Conservation (phyloP, 345 rosid genomes). For the Populus ilicifolia region DNA sequence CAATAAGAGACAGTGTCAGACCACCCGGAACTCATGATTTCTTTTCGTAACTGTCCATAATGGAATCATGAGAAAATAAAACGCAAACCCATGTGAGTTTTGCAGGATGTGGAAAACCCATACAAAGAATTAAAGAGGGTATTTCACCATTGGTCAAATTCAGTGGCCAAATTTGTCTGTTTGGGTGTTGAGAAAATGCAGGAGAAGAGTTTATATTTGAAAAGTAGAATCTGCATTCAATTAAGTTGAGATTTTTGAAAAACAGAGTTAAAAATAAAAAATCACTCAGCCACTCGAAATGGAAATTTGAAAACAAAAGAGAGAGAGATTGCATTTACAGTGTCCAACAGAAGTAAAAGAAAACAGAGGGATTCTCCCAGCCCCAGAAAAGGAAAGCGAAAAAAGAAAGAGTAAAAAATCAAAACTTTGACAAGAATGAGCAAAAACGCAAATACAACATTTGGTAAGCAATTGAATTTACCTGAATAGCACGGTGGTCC, state of each 20-base stretch:
- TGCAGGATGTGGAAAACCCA: not conserved
- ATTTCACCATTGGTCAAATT: not conserved
- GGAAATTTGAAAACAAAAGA: not conserved
- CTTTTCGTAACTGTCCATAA: not conserved
- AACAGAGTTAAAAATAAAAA: not conserved
- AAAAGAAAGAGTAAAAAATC: not conserved
- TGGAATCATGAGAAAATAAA: not conserved
- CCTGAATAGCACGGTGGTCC: slow-evolving; percentile 59
- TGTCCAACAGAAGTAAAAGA: not conserved
- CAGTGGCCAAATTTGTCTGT: not conserved
- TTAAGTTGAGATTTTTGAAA: not conserved
- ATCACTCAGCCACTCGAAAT: not conserved
- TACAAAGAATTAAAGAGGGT: not conserved
- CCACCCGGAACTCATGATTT: not conserved
- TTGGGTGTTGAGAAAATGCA: not conserved
- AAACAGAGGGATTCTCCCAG: not conserved
- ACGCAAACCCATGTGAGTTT: slow-evolving; percentile 6
- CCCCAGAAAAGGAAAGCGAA: not conserved
- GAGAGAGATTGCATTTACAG: not conserved
- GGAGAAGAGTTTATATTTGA: not conserved
- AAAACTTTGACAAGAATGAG: not conserved
- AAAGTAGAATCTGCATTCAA: not conserved
- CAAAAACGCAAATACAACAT: not conserved
- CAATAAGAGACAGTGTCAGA: not conserved
- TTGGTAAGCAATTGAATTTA: slow-evolving; percentile 7